Percentiles rank a stretch among this genome's conserved stretches.
phyloP scores from a whole-genome alignment of 1,139 yeast genomes.

The Pichia sp. region DNA sequence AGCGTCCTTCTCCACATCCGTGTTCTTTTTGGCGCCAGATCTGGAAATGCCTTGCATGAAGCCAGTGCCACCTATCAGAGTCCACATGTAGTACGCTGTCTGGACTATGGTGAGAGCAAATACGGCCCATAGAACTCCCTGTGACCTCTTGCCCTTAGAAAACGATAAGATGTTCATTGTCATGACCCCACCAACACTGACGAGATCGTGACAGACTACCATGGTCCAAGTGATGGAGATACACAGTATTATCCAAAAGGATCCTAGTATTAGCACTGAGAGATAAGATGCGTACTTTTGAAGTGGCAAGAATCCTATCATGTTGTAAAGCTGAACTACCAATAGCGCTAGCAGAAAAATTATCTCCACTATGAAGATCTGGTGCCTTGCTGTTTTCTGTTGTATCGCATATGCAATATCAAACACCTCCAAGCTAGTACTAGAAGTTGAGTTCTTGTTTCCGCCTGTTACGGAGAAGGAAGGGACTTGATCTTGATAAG shows the following conservation, averaged over 20 bases:
- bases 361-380: slow-evolving; percentile 17
- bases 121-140: slow-evolving; percentile 15
- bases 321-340: slow-evolving; percentile 14
- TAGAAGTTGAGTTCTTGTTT: slow-evolving; percentile 8
- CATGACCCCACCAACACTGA: slow-evolving; percentile 11
- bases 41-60: background rate
- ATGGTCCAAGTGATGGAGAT: slow-evolving; percentile 17
- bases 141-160: slow-evolving; percentile 6
- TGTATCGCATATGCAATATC: slow-evolving; percentile 16
- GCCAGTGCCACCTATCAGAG: background rate
- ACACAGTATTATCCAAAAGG: slow-evolving; percentile 9
- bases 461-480: slow-evolving; percentile 17
- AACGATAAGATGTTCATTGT: slow-evolving; percentile 18
- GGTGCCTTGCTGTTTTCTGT: slow-evolving; percentile 12
- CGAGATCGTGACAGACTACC: slow-evolving; percentile 12
- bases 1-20: slow-evolving; percentile 12
- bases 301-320: slow-evolving; percentile 15
- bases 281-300: slow-evolving; percentile 9
- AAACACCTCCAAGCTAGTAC: slow-evolving; percentile 14
- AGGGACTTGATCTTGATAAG: slow-evolving; percentile 15
- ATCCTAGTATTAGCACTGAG: background rate
- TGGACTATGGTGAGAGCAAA: slow-evolving; percentile 13
- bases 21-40: background rate
- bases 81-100: slow-evolving; percentile 6
- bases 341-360: slow-evolving; percentile 10